Percentiles rank a stretch among this genome's conserved stretches.
These are phyloP conservation scores for Chlorella sp. DNA, from an alignment of 139 green algal species.

Conservation along the genomic window DNA sequence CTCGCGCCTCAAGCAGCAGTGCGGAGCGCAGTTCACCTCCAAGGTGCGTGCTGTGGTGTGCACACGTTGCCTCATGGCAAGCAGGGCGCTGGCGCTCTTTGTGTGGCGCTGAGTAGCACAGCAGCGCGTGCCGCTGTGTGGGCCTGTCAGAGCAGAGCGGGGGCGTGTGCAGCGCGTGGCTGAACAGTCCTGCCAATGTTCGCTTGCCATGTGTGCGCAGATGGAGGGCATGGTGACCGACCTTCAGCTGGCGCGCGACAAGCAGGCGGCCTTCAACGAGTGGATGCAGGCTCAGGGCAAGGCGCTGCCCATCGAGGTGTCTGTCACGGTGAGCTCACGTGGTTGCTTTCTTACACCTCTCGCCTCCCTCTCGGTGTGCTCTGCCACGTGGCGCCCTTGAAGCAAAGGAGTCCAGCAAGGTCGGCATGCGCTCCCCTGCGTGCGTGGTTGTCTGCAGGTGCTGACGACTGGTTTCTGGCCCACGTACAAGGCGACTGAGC, in stretches of 20 bases:
- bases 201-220: conserved; percentile 27
- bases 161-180: no score
- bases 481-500: conserved; percentile 79
- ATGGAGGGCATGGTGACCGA: conserved; percentile 98
- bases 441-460: conserved; percentile 31
- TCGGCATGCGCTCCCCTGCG: background rate
- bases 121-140: no score
- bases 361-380: no score
- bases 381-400: no score
- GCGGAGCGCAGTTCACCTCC: conserved; percentile 89
- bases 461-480: conserved; percentile 78
- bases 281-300: conserved; percentile 50
- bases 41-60: conserved; percentile 51
- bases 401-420: no score
- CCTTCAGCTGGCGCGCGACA: conserved; percentile 83
- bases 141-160: no score
- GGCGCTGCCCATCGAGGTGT: conserved; percentile 70
- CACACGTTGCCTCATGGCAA: no score
- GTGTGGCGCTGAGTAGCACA: no score
- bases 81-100: no score
- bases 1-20: conserved; percentile 97
- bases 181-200: no score
- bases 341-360: no score
- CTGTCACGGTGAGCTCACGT: conserved; percentile 75
- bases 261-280: conserved; percentile 77